Evolutionary conservation across 1,139 yeast species (phyloP).

Genomic region (Tardiomyces blankii): DNA sequence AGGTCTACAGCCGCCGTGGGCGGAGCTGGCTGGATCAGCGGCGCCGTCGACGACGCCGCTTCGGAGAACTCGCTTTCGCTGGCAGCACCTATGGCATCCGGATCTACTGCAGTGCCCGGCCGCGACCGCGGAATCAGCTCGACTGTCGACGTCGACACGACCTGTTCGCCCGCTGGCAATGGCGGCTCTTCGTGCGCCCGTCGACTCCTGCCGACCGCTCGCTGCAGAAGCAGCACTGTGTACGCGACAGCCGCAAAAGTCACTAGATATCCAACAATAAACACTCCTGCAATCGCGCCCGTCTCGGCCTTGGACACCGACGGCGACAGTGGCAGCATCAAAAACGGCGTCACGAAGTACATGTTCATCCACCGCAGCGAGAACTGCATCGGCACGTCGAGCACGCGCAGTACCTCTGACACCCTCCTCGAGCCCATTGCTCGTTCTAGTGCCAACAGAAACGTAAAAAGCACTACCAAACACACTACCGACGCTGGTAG

Average conservation of each 20-base stretch:
- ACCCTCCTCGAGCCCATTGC: conserved; percentile 30
- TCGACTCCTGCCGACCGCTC: conserved; percentile 24
- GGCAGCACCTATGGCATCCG: background rate
- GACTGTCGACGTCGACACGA: background rate
- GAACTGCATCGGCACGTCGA: conserved; percentile 60
- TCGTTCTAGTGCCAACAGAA: conserved; percentile 31
- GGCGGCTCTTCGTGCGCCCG: conserved; percentile 10
- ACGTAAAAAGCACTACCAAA: conserved; percentile 50
- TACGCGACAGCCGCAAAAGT: conserved; percentile 42
- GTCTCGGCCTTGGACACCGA: conserved; percentile 58
- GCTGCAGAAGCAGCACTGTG: conserved; percentile 33
- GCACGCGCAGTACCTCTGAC: conserved; percentile 32
- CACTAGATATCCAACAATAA: conserved; percentile 48
- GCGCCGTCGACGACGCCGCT: background rate
- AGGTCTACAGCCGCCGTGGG: background rate
- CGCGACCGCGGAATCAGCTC: conserved; percentile 4
- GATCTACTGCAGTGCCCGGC: conserved; percentile 5
- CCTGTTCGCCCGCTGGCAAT: background rate
- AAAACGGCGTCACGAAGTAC: conserved; percentile 68
- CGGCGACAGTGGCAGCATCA: conserved; percentile 55
- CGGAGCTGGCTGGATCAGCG: background rate
- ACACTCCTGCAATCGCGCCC: conserved; percentile 62
- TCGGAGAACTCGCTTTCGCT: background rate
- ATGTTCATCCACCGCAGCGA: conserved; percentile 68
- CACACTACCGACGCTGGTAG: conserved; percentile 69